Conservation (phyloP, 805 yeast genomes). For the Komagataella ulmi region DNA sequence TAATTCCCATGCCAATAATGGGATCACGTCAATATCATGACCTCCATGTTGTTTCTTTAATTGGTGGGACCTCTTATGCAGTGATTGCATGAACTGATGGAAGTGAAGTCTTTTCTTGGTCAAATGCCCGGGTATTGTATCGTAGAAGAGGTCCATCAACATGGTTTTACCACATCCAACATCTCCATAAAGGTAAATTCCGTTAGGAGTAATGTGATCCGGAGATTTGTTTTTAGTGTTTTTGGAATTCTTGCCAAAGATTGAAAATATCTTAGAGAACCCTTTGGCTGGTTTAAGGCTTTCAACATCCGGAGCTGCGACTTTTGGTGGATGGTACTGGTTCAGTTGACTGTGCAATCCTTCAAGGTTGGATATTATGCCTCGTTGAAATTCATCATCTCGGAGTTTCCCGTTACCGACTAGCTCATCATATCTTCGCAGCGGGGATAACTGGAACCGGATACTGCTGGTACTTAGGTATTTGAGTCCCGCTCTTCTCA, state of each 20-base stretch:
- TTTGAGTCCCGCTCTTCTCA: background rate
- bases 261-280: constrained; percentile 17
- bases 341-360: constrained; percentile 40
- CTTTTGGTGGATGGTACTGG: constrained; percentile 49
- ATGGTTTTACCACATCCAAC: constrained; percentile 98
- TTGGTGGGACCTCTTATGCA: constrained; percentile 79
- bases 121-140: constrained; percentile 66
- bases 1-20: constrained; percentile 71
- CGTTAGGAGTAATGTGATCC: constrained; percentile 34
- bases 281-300: constrained; percentile 38
- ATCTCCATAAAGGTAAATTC: constrained; percentile 90
- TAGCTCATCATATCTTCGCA: constrained; percentile 14
- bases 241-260: constrained; percentile 12
- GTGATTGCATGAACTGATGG: constrained; percentile 92
- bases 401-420: constrained; percentile 30
- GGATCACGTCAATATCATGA: constrained; percentile 70
- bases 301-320: constrained; percentile 36
- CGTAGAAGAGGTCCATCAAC: constrained; percentile 92
- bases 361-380: constrained; percentile 50
- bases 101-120: constrained; percentile 79
- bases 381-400: constrained; percentile 74
- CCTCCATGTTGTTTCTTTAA: constrained; percentile 54
- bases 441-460: constrained; percentile 10
- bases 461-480: background rate
- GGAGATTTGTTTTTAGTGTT: constrained; percentile 1